Evolutionary conservation across 2,329 filamentous ascomycete species (phyloP), one percentile per base, ranked within the genome.

Genomic region (Blastomyces gilchristii): DNA sequence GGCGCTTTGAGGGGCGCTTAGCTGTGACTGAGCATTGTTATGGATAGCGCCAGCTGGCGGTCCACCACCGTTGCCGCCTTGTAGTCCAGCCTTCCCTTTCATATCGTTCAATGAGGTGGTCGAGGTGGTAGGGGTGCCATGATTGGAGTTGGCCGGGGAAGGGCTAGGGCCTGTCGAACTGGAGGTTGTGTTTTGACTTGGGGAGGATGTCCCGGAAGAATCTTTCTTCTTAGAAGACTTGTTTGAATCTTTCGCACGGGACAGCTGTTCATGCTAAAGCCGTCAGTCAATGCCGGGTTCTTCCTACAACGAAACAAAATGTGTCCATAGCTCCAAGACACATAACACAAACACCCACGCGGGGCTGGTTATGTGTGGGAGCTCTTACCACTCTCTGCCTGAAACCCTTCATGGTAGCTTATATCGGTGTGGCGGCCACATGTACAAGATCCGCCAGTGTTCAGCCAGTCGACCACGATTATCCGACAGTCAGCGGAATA

Each of bases 371-470:
- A 66, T 67, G 64, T 69, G 68, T 68, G 68, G 68, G 86, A 12
- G 37, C 9, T 9, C 90, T 83, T 86, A 96, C 91, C 83, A 97
- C 91, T 88, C 90, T 90, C 83, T 96, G 91, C 80, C 91, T 89
- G 79, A 97, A 96, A 77, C 91, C 89, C 82, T 96, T 97, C 93
- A 97, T 97, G 79, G 83, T 89, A 78, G 77, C 78, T 50, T 25
- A 28, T 64, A 65, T 65, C 70, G 69, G 67, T 66, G 65, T 68
- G 67, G 68, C 64, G 69, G 67, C 72, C 61, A 58, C 65, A 67
- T 67, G 62, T 63, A 67, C 60, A 52, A 58, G 56, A 45, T 59
- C 37, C 58, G 31, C 62, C 25, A 41, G 47, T 56, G 31, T 47
- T 43, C 59, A 62, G 39, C 60, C 63, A 64, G 47, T 62, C 64